Conservation (phyloP, 305 asterid genomes). For the Petunia hybrid region DNA sequence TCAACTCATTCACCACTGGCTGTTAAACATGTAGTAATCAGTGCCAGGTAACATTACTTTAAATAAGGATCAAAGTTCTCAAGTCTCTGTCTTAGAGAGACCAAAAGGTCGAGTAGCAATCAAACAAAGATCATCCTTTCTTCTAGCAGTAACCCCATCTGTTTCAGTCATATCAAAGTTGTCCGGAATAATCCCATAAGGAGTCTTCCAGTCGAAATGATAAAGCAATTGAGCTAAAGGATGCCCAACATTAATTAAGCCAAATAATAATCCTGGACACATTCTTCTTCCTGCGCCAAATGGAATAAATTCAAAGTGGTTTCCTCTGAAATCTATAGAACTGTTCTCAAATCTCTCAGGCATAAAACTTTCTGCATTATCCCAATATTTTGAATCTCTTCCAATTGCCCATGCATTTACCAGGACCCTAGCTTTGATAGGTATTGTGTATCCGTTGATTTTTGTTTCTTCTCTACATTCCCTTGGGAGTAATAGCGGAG, state of each 20-base stretch:
- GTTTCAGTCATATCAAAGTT: conserved; percentile 25
- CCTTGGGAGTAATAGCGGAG: conserved; percentile 24
- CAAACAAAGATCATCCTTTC: conserved; percentile 4
- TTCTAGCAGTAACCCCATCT: neutral
- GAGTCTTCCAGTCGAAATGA: conserved; percentile 25
- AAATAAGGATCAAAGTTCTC: neutral
- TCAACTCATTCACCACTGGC: too few species aligned
- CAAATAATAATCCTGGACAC: conserved; percentile 33
- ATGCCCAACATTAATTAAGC: neutral
- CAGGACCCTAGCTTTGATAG: neutral
- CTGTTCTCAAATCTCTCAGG: conserved; percentile 7
- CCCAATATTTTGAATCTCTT: conserved; percentile 25
- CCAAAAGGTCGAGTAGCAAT: neutral
- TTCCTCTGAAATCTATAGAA: conserved; percentile 14
- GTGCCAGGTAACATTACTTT: too few species aligned
- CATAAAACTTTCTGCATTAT: neutral
- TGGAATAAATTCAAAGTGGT: conserved; percentile 31
- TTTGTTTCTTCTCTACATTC: neutral
- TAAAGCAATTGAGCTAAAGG: conserved; percentile 19
- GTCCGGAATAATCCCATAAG: neutral
- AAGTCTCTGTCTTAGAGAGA: neutral
- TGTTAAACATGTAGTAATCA: too few species aligned
- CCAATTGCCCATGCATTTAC: conserved; percentile 15
- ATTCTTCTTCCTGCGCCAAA: conserved; percentile 34
- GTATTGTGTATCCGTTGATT: conserved; percentile 23